phyloP scores from a whole-genome alignment of 169 alveolate species.

The Perkinsus chesapeaki region DNA sequence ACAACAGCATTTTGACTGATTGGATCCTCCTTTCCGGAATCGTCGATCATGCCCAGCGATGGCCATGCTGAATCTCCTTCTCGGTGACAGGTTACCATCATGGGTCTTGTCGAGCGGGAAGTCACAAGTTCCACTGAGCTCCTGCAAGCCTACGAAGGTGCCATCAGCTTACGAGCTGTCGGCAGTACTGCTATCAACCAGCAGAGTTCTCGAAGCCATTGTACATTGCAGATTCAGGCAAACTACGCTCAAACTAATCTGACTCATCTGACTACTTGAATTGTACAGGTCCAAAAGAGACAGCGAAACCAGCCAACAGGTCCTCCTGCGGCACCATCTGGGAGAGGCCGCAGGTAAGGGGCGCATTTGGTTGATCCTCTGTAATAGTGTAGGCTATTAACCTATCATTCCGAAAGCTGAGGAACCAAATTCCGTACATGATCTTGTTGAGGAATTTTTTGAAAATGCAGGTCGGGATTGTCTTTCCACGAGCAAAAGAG shows the following conservation, averaged over 20 bases:
- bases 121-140: neutral
- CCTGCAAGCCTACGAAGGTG: neutral
- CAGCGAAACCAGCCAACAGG: neutral
- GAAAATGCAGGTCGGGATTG: neutral
- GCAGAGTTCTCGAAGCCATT: constrained; percentile 4
- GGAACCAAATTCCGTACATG: neutral
- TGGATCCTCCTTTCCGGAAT: too few relatives aligned
- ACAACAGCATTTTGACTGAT: too few relatives aligned
- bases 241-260: neutral
- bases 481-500: neutral
- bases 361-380: too few relatives aligned
- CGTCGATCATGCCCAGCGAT: too few relatives aligned
- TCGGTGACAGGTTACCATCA: neutral
- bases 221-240: neutral
- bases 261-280: neutral
- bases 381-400: too few relatives aligned
- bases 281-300: neutral
- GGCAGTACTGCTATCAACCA: constrained; percentile 6
- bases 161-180: neutral
- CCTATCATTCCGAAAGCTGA: too few relatives aligned
- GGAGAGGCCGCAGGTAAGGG: neutral
- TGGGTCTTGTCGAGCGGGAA: neutral
- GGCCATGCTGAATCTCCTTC: neutral
- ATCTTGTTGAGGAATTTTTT: neutral
- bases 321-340: neutral